Base-by-base conservation (phyloP, 768 basidiomycete species). In the Chalciporus sphaerocephalus region DNA sequence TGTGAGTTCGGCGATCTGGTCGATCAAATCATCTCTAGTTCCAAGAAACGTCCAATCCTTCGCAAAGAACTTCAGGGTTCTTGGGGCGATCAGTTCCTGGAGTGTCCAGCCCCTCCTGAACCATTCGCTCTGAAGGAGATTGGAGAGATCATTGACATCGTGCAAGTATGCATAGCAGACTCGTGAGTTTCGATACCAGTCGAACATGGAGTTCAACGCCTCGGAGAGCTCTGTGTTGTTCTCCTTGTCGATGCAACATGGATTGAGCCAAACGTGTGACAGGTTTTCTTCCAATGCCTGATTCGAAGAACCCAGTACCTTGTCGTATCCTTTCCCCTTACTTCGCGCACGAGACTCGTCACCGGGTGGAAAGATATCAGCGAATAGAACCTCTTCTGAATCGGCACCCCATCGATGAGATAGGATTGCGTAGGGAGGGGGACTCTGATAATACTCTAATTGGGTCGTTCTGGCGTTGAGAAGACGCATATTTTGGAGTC, bases 191-290 rank as follows among this genome's bases (percentile, higher is more conserved):
- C 40, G 38, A 46, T 67, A 69, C 67, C 67, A 67, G 30, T n/a
- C 49, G 52, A 58, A 69, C 63, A 68, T 67, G 13, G 61, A 46
- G 25, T 63, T 60, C 44, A 67, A 62, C 16, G 67, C 55, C 33
- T 67, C 56, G 21, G 30, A 21, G 15, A 68, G 56, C 28, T 67
- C 67, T 2, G 59, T 45, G 42, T 46, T 60, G 42, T 50, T 65
- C 30, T 23, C 32, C 50, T 46, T 61, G 40, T 67, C 44, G 42
- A 69, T 65, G 37, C 67, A 67, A 22, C 57, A 66, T 0, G 65
- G 67, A n/a, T 68, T 59, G 40, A 64, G 21, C 65, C 65, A 69
- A 18, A 66, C 46, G 36, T 61, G 59, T 13, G 20, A n/a, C 23
- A 58, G 21, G 0, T 30, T 27, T 8, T 66, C 51, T 11, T 22